Evolutionary conservation across 768 basidiomycete species (phyloP), one percentile per base, ranked within the genome.

Genomic region (Dioszegia crocea): DNA sequence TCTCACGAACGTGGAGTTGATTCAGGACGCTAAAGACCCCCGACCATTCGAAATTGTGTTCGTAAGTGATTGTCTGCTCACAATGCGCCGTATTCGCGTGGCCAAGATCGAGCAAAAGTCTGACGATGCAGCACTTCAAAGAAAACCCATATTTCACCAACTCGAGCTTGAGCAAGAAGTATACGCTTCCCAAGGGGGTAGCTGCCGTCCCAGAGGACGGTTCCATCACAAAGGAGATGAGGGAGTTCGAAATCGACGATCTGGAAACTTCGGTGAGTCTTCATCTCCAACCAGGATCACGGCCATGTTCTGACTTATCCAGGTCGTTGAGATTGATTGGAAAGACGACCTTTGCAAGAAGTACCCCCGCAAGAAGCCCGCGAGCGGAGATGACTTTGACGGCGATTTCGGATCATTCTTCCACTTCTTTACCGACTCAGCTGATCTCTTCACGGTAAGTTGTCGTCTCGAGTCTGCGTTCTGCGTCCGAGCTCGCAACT

Each of bases 21-120:
- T 79, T 58, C 84, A 88, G 55, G 86, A 93, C 72, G 68, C 81
- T 40, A 76, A 78, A 41, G 91, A 96, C 76, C 85, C 85, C 57
- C 80, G 92, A 67, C 86, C 85, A 71, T 94, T 86, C 79, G 87
- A 86, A 49, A 77, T 94, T 56, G 87, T 92, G 81, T 91, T 96
- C 78, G 92, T 93, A 77, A 71, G 43, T 30, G 33, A 12, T 53
- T 33, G 6, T 6, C 33, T 6, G n/a, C n/a, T n/a, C n/a, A n/a
- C n/a, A n/a, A n/a, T n/a, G n/a, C n/a, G n/a, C n/a, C n/a, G n/a
- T n/a, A n/a, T n/a, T n/a, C n/a, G n/a, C n/a, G n/a, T n/a, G n/a
- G n/a, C n/a, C n/a, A n/a, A n/a, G n/a, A n/a, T n/a, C n/a, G n/a
- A n/a, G n/a, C n/a, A n/a, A n/a, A n/a, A n/a, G n/a, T n/a, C n/a